Base-by-base conservation (phyloP, 306 rosid species). In the Medicago lupulina region DNA sequence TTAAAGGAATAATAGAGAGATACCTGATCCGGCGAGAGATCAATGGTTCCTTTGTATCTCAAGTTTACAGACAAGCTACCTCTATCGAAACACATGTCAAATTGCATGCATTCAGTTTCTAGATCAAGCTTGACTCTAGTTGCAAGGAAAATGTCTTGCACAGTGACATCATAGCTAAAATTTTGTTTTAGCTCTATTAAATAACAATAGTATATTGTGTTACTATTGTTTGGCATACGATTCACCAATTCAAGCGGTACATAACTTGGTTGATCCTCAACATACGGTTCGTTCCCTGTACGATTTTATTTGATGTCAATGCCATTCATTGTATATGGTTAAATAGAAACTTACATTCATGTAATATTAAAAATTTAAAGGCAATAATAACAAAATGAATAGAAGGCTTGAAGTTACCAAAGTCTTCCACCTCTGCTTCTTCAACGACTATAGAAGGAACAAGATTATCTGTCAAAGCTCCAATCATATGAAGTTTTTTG, bases 181-280 rank as follows among this genome's bases (percentile, higher is more conserved):
- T 86, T 78, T 78, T 84, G 87, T 41, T 85, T 70, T 76, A 94
- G 59, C 87, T 87, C 89, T 14, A 94, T 85, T 7, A 85, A 51
- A 85, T 94, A 94, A 84, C 96, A 88, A 71, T 91, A 81, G 82
- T 90, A 94, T 23, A 55, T 16, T 19, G 72, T 78, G 34, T 39
- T 59, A 36, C 83, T 64, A 59, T 62, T 78, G 15, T 72, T 67
- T 5, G 83, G 49, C 53, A 54, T 9, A 43, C 31, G 62, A 43
- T 81, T 79, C 40, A 87, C 89, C 75, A 91, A 58, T 84, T 89
- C 93, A 13, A 57, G 18, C 71, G 98, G 97, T 14, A 80, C 70
- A 82, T 87, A 91, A 69, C 70, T 62, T 16, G 91, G 90, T 43
- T 90, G 96, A 41, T 79, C 84, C 72, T 86, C 93, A 81, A 73